Evolutionary conservation across 306 rosid species (phyloP), one percentile per base, ranked within the genome.

Genomic region (Cicer judaicum): DNA sequence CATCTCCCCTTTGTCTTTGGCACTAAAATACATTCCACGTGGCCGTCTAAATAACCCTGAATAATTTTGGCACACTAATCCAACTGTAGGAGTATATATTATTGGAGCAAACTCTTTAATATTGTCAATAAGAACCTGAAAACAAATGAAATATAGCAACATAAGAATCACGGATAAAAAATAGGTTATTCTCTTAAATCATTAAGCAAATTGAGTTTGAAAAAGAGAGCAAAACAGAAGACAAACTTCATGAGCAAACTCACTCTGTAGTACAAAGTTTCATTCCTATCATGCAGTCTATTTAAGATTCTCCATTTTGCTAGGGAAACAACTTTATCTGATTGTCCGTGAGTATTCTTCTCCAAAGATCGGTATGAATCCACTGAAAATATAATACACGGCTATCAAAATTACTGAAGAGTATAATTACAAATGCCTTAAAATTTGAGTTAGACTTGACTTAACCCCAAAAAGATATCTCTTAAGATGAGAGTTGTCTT

Each of bases 11-110:
- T 90, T 95, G 84, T 95, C 99, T 85, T 86, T 95, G 56, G 98
- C 99, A 83, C 99, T 89, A 84, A 95, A 95, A 84, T 95, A 95
- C 99, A 95, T 95, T 62, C 99, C 99, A 2, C 99, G 99, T 0
- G 99, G 98, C 52, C 99, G 96, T 85, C 99, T 88, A 77, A 88
- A 95, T 60, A 95, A 85, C 38, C 99, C 99, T 0, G 98, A 95
- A 88, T 95, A 95, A 72, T 95, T 95, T 80, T 95, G 98, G 75
- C 99, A 92, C 10, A 95, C 99, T 65, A 92, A 83, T 72, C 99
- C 99, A 39, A 95, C 99, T 5, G 99, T 95, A 2, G 99, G 99
- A 53, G 99, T 95, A 84, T 95, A 95, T 79, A 95, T 95, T 78
- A 95, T 55, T 5, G 99, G 99, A 76, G 99, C 96, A 60, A 95